Evolutionary conservation across 2,329 filamentous ascomycete genomes (phyloP).

Genomic region (Colletotrichum lupini): DNA sequence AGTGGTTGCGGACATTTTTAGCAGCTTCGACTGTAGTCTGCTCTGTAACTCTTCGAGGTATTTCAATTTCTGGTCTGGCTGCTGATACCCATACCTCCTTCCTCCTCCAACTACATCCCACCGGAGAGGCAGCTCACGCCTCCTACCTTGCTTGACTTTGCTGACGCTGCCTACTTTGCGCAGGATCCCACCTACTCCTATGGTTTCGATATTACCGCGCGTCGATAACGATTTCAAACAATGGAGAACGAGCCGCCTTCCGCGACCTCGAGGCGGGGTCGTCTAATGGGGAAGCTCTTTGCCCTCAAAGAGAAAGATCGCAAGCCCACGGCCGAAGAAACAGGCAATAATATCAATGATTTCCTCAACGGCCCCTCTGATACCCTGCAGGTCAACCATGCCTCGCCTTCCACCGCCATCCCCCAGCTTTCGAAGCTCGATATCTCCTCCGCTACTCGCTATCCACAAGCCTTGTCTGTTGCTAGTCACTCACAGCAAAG

Average conservation of each 20-base stretch:
- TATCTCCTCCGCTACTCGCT: constrained; percentile 65
- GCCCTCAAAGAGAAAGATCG: constrained; percentile 59
- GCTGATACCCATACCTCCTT: neutral
- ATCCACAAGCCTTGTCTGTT: constrained; percentile 64
- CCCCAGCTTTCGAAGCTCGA: constrained; percentile 64
- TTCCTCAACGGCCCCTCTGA: constrained; percentile 69
- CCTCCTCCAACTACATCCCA: constrained; percentile 1
- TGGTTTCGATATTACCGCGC: constrained; percentile 21
- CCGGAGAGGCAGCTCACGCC: neutral
- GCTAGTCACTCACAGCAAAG: constrained; percentile 55
- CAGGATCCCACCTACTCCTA: constrained; percentile 21
- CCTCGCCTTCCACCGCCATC: constrained; percentile 53
- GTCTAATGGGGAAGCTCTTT: constrained; percentile 74
- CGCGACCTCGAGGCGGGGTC: constrained; percentile 58
- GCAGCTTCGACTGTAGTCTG: constrained; percentile 18
- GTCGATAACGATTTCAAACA: constrained; percentile 33
- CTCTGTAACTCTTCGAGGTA: constrained; percentile 14
- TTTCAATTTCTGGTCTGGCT: neutral
- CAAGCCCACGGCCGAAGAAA: constrained; percentile 49
- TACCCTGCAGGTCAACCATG: constrained; percentile 63
- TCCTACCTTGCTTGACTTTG: neutral
- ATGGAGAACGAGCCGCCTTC: constrained; percentile 60
- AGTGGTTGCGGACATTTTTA: constrained; percentile 1
- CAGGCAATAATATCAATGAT: constrained; percentile 63
- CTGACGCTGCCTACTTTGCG: constrained; percentile 6